Evolutionary conservation across 1,139 yeast genomes (phyloP).

Genomic region (Saccharomycopsis hybrid): DNA sequence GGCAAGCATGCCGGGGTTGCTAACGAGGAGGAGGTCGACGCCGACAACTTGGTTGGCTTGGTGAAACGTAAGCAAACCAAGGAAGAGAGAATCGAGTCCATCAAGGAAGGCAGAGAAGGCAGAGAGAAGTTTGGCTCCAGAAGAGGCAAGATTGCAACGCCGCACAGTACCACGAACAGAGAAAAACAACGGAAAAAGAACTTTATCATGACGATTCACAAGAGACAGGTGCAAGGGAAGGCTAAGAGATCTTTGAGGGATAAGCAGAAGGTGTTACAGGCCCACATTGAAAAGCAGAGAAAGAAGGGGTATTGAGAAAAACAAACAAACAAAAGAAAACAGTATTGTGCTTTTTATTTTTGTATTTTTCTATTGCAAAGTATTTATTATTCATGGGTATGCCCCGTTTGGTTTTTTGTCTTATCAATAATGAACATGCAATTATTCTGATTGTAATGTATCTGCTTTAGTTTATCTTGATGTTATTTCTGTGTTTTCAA

Average conservation of each 20-base stretch:
- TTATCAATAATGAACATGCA: too few species aligned
- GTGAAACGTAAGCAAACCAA: slow-evolving; percentile 78
- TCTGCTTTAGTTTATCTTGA: too few species aligned
- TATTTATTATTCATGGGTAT: too few species aligned
- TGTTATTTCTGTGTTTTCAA: too few species aligned
- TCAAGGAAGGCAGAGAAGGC: slow-evolving; percentile 88
- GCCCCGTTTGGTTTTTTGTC: too few species aligned
- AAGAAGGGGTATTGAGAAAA: slow-evolving; percentile 53
- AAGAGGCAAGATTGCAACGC: slow-evolving; percentile 71
- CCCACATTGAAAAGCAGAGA: slow-evolving; percentile 86
- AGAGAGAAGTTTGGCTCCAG: slow-evolving; percentile 86
- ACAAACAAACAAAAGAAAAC: too few species aligned
- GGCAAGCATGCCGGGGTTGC: slow-evolving; percentile 32
- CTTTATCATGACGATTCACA: slow-evolving; percentile 97
- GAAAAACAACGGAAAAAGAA: slow-evolving; percentile 98
- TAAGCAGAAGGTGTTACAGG: slow-evolving; percentile 76
- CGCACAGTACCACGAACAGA: slow-evolving; percentile 87
- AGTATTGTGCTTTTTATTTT: too few species aligned
- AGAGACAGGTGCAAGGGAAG: slow-evolving; percentile 89
- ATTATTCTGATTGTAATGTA: too few species aligned
- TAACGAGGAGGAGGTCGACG: slow-evolving; percentile 86
- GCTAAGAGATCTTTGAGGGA: slow-evolving; percentile 85
- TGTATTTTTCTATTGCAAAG: too few species aligned
- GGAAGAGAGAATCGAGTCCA: slow-evolving; percentile 84
- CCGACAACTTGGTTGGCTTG: slow-evolving; percentile 71